These are phyloP conservation scores for Globisporangium abappressorium DNA, from an alignment of 352 stramenopile species.

Conservation along the genomic window DNA sequence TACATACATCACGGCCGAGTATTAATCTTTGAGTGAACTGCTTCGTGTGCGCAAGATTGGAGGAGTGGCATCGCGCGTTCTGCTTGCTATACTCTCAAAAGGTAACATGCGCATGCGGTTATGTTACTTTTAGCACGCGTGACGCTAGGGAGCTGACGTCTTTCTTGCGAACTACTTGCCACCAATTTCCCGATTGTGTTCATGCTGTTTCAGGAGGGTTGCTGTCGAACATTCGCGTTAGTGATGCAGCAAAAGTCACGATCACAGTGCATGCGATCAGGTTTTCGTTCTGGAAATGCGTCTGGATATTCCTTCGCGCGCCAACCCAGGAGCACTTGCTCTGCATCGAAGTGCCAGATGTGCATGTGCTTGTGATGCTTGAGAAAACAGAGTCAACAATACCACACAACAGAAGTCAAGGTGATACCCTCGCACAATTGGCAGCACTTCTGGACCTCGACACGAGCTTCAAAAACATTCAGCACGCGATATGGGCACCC, in stretches of 20 bases:
- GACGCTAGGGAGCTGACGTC: neutral
- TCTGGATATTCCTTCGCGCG: constrained; percentile 49
- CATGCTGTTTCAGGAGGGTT: constrained; percentile 32
- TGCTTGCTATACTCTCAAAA: constrained; percentile 10
- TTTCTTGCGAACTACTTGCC: neutral
- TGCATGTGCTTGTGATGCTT: constrained; percentile 35
- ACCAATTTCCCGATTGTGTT: neutral
- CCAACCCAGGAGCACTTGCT: constrained; percentile 43
- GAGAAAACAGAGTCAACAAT: neutral
- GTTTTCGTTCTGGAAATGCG: constrained; percentile 52
- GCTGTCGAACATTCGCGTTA: constrained; percentile 44
- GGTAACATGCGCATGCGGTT: neutral
- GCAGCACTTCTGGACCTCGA: constrained; percentile 23
- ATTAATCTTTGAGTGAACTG: neutral
- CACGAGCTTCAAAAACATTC: constrained; percentile 28
- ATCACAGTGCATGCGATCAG: constrained; percentile 33
- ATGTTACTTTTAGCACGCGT: constrained; percentile 20
- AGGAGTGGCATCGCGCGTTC: neutral
- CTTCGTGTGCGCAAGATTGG: constrained; percentile 9
- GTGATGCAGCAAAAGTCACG: constrained; percentile 37
- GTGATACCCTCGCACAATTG: neutral
- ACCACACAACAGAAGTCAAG: neutral
- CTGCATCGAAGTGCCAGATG: constrained; percentile 31
- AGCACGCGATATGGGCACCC: constrained; percentile 36
- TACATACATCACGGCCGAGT: neutral